Percentiles rank a stretch among this genome's conserved stretches.
phyloP scores from a whole-genome alignment of 805 yeast genomes.

The Metschnikowia chrysomelidarum region DNA sequence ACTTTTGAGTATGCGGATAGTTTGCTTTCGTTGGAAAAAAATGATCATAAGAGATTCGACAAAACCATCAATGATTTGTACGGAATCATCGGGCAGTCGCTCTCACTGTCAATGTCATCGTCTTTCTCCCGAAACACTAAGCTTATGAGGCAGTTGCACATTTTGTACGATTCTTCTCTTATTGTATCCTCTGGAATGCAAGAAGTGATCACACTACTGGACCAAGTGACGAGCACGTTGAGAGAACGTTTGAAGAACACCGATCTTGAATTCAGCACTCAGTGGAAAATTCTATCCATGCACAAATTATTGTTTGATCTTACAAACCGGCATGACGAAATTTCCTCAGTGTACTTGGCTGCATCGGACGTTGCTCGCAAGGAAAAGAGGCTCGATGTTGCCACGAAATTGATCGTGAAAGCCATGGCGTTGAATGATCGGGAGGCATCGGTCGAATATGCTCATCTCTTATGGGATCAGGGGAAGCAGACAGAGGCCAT shows the following conservation, averaged over 20 bases:
- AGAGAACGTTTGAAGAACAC: slow-evolving; percentile 31
- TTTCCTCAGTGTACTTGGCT: slow-evolving; percentile 49
- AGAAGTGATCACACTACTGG: slow-evolving; percentile 12
- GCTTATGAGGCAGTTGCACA: slow-evolving; percentile 38
- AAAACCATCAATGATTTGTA: slow-evolving; percentile 51
- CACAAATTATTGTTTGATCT: slow-evolving; percentile 47
- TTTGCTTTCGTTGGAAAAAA: slow-evolving; percentile 41
- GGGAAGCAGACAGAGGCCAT: slow-evolving; percentile 87
- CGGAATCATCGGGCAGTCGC: slow-evolving; percentile 55
- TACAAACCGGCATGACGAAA: slow-evolving; percentile 34
- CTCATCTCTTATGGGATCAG: slow-evolving; percentile 83
- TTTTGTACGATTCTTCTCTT: slow-evolving; percentile 33
- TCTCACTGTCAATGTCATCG: slow-evolving; percentile 42
- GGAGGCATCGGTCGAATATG: slow-evolving; percentile 68
- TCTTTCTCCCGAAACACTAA: slow-evolving; percentile 36
- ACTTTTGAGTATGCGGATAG: slow-evolving; percentile 68
- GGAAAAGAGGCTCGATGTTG: slow-evolving; percentile 66
- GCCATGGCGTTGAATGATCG: slow-evolving; percentile 46
- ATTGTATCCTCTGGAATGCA: slow-evolving; percentile 19
- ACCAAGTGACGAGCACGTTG: slow-evolving; percentile 22
- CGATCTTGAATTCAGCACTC: slow-evolving; percentile 51
- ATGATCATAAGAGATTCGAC: slow-evolving; percentile 33
- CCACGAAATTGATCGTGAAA: slow-evolving; percentile 64
- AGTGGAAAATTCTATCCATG: slow-evolving; percentile 57
- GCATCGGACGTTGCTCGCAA: slow-evolving; percentile 66